These are phyloP conservation scores for Phytophthora macrochlamydospora DNA, from an alignment of 352 stramenopile species.

Conservation along the genomic window DNA sequence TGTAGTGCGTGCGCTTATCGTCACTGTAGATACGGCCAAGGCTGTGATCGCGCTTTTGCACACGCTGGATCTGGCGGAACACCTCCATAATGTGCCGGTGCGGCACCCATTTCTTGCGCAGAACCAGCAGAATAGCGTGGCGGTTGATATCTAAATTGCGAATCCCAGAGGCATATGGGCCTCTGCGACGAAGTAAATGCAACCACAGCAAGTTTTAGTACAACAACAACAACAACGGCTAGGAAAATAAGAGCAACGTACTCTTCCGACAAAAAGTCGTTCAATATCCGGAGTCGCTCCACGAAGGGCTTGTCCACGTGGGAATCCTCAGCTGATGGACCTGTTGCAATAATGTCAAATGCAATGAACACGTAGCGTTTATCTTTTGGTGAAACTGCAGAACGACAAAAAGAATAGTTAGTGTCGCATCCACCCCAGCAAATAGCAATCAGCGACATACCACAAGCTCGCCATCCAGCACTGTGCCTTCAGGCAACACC, in stretches of 20 bases:
- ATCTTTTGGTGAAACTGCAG: slow-evolving; percentile 79
- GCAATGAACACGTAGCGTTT: slow-evolving; percentile 90
- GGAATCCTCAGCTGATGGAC: slow-evolving; percentile 65
- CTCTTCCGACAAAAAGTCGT: slow-evolving; percentile 87
- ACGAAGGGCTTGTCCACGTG: slow-evolving; percentile 85
- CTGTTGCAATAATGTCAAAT: slow-evolving; percentile 90
- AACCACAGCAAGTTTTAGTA: slow-evolving; percentile 10
- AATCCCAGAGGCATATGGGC: slow-evolving; percentile 69
- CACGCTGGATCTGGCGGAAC: slow-evolving; percentile 82
- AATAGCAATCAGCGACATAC: slow-evolving; percentile 37
- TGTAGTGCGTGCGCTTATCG: slow-evolving; percentile 88
- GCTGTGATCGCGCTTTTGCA: slow-evolving; percentile 79
- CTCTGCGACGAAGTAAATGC: slow-evolving; percentile 37
- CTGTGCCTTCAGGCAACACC: slow-evolving; percentile 84
- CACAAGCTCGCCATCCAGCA: slow-evolving; percentile 90
- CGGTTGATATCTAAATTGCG: slow-evolving; percentile 68
- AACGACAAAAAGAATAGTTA: slow-evolving; percentile 3
- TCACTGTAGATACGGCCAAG: slow-evolving; percentile 82
- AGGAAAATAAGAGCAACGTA: slow-evolving; percentile 32
- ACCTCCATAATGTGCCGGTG: slow-evolving; percentile 84
- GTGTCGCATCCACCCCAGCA: slow-evolving; percentile 3
- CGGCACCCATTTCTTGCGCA: slow-evolving; percentile 87
- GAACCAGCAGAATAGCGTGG: slow-evolving; percentile 70
- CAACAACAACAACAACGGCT: neutral
- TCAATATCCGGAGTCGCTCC: slow-evolving; percentile 79